phyloP scores from a whole-genome alignment of 1,284 basidiomycete species.

The Porphyrellus sp. region DNA sequence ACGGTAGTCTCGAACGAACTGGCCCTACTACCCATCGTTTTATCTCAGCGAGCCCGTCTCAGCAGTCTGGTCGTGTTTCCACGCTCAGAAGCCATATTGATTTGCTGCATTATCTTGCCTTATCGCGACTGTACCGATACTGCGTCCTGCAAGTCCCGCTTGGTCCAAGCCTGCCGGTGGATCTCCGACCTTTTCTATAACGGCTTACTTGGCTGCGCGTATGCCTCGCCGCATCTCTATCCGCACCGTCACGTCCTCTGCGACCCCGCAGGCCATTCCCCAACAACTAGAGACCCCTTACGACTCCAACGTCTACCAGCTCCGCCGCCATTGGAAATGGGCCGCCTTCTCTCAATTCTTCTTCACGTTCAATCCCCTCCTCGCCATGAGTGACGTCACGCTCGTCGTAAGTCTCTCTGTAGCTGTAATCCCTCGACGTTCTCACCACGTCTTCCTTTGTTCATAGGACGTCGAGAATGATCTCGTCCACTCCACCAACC shows the following conservation, averaged over 20 bases:
- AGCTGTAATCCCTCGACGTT: neutral
- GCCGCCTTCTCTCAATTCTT: constrained; percentile 80
- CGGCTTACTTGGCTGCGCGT: constrained; percentile 36
- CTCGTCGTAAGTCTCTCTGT: constrained; percentile 49
- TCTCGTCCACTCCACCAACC: constrained; percentile 55
- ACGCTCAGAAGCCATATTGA: constrained; percentile 10
- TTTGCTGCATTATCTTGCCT: constrained; percentile 23
- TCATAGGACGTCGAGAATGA: constrained; percentile 74
- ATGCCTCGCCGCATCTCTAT: constrained; percentile 38
- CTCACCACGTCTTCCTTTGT: constrained; percentile 12
- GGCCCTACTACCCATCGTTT: constrained; percentile 6
- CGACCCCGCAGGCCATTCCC: constrained; percentile 27
- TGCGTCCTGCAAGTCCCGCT: constrained; percentile 20
- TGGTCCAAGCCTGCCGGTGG: constrained; percentile 28
- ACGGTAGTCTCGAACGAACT: constrained; percentile 6
- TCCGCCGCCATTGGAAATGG: constrained; percentile 77
- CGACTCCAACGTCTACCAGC: constrained; percentile 43
- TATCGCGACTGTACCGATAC: constrained; percentile 22
- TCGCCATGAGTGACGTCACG: constrained; percentile 62
- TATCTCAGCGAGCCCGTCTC: constrained; percentile 12
- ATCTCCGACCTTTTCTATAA: constrained; percentile 40
- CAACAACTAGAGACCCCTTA: constrained; percentile 34
- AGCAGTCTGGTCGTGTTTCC: constrained; percentile 11
- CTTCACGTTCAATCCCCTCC: constrained; percentile 66
- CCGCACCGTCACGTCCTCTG: constrained; percentile 28